These are phyloP conservation scores for Fraxinus pennsylvanica DNA, from an alignment of 257 asterid species.

Conservation along the genomic window DNA sequence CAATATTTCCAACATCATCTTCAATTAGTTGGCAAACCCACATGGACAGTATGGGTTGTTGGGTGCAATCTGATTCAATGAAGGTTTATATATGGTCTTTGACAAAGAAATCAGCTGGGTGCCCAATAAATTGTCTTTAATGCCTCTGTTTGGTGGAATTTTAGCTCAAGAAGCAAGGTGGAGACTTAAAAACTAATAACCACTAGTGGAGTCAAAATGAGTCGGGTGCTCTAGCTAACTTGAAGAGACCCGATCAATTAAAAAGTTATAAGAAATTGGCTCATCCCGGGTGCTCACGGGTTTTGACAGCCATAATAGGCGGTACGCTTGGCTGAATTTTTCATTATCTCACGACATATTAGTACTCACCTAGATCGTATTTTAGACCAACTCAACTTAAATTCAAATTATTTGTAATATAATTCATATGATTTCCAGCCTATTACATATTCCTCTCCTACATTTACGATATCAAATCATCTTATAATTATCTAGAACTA, in stretches of 20 bases:
- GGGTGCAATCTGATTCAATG: not conserved
- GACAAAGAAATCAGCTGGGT: not conserved
- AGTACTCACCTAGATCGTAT: not conserved
- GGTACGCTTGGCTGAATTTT: not conserved
- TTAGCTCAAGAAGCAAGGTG: not conserved
- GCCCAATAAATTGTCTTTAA: not conserved
- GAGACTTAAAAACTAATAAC: not conserved
- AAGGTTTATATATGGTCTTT: not conserved
- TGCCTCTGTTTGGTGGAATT: not conserved
- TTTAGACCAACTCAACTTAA: not conserved
- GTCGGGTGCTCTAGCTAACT: not conserved
- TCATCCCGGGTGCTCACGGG: too few species aligned
- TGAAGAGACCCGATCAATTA: not conserved
- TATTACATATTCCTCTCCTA: too few species aligned
- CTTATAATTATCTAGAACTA: not conserved
- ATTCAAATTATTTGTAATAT: too few species aligned
- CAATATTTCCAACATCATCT: not conserved
- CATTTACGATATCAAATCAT: not conserved
- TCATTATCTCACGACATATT: not conserved
- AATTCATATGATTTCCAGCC: not conserved
- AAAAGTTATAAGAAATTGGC: too few species aligned
- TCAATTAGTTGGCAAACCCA: conserved; percentile 4
- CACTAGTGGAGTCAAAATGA: not conserved
- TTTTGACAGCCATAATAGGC: not conserved
- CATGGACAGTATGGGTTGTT: not conserved